Evolutionary conservation across 768 basidiomycete genomes (phyloP), one percentile per base, ranked within the genome.

Genomic region (Mycena metata): DNA sequence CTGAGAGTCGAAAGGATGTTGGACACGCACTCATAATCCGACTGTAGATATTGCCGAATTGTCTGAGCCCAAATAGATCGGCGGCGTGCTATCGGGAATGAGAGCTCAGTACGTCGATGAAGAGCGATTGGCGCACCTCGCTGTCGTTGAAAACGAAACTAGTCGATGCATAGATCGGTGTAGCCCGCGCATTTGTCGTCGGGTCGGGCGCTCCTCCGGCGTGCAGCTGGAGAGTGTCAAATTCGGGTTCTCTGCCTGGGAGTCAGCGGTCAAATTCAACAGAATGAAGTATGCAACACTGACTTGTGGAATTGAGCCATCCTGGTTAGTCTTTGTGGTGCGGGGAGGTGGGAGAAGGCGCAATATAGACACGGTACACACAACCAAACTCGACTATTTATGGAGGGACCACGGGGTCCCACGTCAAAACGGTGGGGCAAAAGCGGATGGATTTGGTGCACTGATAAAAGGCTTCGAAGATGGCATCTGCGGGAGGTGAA

Each of bases 201-300:
- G 86, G 77, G 78, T 92, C 91, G 13, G 86, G 84, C 15, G 78
- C 79, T 69, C 93, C 90, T 1, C 93, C 93, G 19, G 89, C 93
- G 75, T 95, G 93, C 7, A 94, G 83, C 77, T 93, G 92, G 52
- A 94, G 82, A 1, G 92, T 94, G 73, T 94, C 92, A 72, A 94
- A 93, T 74, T 92, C 90, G 54, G 91, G 91, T 72, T 83, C 81
- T 78, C 86, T 86, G 43, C 2, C 30, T 3, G 17, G 16, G 17
- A 11, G 19, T 45, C 30, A 46, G 17, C 16, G 51, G 41, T 41
- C 13, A 13, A 46, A 55, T 23, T 10, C 4, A 39, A 39, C 11
- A 13, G 24, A 49, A 33, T 26, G 33, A n/a, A 17, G 15, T 24
- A 3, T 17, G 24, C 19, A 17, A 30, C 24, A 49, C 64, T 5